Base-by-base conservation (phyloP, 164 flowering plant species). In the Umbilicus rupestris region DNA sequence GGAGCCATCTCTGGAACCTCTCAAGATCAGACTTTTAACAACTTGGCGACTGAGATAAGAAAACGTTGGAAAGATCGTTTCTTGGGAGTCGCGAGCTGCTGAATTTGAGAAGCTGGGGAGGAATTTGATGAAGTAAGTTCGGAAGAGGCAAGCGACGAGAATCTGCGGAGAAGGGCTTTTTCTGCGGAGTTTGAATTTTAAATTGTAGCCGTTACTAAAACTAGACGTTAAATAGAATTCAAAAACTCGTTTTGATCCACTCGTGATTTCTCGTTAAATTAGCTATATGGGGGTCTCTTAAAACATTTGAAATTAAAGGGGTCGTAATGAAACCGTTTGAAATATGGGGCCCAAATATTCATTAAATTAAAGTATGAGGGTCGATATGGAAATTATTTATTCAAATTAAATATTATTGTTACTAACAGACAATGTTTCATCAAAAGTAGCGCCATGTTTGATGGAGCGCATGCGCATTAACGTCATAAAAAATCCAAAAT, bases 201-300 rank as follows among this genome's bases (percentile, higher is more conserved):
- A 80, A 7, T 50, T 66, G 19, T 77, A 84, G 86, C 86, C 90
- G 90, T 84, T 86, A 74, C 39, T 15, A 47, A 20, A 69, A 39
- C 55, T 44, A 35, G 77, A 84, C 85, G 85, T 57, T 74, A 46
- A n/a, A 15, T 3, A 12, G n/a, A 46, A 46, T 20, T 16, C 46
- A 2, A 42, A 46, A 46, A 4, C 6, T 12, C 50, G 50, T 46
- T 35, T 35, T 35, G 4, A 35, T 35, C 37, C 37, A 35, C 37
- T 35, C 37, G 37, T 35, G 37, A 35, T 3, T 35, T 35, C 37
- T 35, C 37, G n/a, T n/a, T n/a, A n/a, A n/a, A n/a, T n/a, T n/a
- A n/a, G n/a, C n/a, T n/a, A n/a, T n/a, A n/a, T n/a, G n/a, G n/a
- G n/a, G n/a, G n/a, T n/a, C n/a, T n/a, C n/a, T n/a, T n/a, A n/a